Base-by-base conservation (phyloP, 805 yeast species). In the Candida lessepsii region DNA sequence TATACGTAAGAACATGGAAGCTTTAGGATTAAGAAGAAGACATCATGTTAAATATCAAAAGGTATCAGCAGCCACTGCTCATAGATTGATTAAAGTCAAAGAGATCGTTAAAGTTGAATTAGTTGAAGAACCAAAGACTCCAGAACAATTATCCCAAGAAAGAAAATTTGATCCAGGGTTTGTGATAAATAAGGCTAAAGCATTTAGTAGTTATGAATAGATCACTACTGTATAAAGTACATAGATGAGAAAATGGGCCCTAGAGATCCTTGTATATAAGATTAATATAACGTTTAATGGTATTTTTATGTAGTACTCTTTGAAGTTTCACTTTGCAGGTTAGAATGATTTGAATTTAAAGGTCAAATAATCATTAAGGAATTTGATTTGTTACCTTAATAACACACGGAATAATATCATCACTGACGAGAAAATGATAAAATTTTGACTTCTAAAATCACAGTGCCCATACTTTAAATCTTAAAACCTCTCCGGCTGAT, bases 51-150 rank as follows among this genome's bases (percentile, higher is more conserved):
- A 80, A 2, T 90, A 83, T 63, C 90, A 81, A 53, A 64, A 67
- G 34, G 87, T 86, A 3, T 73, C 83, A 9, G 89, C 95, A 11
- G 77, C 83, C 24, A 76, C 83, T 44, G 96, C 98, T 3, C 96
- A 96, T 60, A 81, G 82, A 70, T 73, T 91, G 41, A 78, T 87
- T 23, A 70, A 75, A 44, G 86, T 91, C 33, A 91, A 91, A 62
- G 97, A 91, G 60, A 70, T 91, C 41, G 90, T 91, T 7, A 77
- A 76, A 35, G 93, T 91, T 20, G 91, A 88, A 51, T 66, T 88
- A 26, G 80, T 83, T 9, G 81, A 80, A 31, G 63, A 69, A 20
- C 65, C 66, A 14, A 62, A 80, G 50, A 61, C 80, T 1, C 73
- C 71, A 39, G 60, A 63, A 13, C 73, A 85, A 54, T 69, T 80